Evolutionary conservation across 2,329 filamentous ascomycete species (phyloP).

Genomic region (Curvularia spicifera): DNA sequence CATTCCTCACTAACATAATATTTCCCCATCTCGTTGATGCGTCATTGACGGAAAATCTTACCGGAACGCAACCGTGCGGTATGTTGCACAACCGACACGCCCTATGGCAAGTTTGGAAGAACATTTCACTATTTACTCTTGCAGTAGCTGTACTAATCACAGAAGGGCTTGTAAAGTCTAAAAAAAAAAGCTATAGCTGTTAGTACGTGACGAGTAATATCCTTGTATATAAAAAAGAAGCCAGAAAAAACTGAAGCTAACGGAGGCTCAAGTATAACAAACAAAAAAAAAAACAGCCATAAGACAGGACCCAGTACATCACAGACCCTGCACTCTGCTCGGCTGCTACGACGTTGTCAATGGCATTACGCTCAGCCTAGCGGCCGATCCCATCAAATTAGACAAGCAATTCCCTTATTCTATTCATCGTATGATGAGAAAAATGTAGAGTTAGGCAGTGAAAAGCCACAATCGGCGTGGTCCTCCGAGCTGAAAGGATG

Average conservation of each 20-base stretch:
- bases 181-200: constrained; percentile 37
- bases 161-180: constrained; percentile 30
- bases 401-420: constrained; percentile 16
- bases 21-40: background rate
- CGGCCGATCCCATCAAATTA: constrained; percentile 32
- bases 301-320: constrained; percentile 35
- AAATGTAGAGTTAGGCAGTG: background rate
- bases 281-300: constrained; percentile 16
- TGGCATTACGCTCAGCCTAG: constrained; percentile 30
- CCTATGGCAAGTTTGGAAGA: constrained; percentile 37
- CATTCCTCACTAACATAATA: background rate
- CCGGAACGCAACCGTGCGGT: constrained; percentile 28
- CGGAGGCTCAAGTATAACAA: constrained; percentile 6
- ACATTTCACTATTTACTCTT: constrained; percentile 34
- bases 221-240: background rate
- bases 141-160: constrained; percentile 38
- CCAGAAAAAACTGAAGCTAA: background rate
- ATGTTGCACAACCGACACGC: constrained; percentile 35
- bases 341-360: constrained; percentile 33
- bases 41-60: background rate
- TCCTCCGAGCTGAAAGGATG: background rate
- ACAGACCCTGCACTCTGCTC: constrained; percentile 28
- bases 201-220: constrained; percentile 3
- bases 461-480: background rate
- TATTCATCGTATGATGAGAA: background rate